A percentile compares a stretch with the other conserved stretches of the same genome.
Evolutionary conservation across 106 monocot species (phyloP).

Genomic region (Apostasia ramifera): DNA sequence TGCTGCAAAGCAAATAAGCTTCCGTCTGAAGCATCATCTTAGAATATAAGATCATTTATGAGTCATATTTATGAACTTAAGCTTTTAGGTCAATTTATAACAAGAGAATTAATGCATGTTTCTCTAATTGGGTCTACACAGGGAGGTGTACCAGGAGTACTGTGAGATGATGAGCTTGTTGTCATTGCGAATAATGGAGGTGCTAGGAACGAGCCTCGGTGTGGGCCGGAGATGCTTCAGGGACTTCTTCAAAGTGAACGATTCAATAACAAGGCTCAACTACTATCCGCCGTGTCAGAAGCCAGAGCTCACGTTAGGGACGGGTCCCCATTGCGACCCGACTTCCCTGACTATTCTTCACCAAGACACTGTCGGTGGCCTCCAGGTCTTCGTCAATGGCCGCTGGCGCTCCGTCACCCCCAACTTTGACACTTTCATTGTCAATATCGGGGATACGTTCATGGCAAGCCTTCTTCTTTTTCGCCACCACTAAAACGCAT

Average conservation of each 20-base stretch:
- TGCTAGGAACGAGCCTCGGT: constrained; percentile 56
- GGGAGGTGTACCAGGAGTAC: constrained; percentile 64
- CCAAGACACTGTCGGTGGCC: constrained; percentile 81
- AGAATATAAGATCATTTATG: neutral
- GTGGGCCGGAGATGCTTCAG: constrained; percentile 25
- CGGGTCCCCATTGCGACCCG: constrained; percentile 91
- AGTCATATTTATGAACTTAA: neutral
- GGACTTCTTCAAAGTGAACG: constrained; percentile 58
- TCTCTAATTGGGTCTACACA: constrained; percentile 9
- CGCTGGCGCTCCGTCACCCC: constrained; percentile 61
- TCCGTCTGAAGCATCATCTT: neutral
- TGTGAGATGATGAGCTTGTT: constrained; percentile 67
- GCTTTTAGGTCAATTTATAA: no score
- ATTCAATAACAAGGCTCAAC: constrained; percentile 86
- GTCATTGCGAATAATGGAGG: constrained; percentile 75
- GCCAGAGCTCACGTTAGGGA: constrained; percentile 70
- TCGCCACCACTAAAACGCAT: neutral
- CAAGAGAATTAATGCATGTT: neutral
- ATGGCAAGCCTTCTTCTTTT: constrained; percentile 31
- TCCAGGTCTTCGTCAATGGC: constrained; percentile 55
- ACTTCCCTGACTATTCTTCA: constrained; percentile 88
- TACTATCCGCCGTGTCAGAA: constrained; percentile 79
- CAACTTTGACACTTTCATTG: constrained; percentile 43
- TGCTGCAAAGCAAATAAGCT: neutral
- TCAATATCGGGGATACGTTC: constrained; percentile 93